A percentile compares a stretch with the other conserved stretches of the same genome.
Conservation (phyloP, 371 early-diverging fungal genomes). For the Lichtheimia ornata region DNA sequence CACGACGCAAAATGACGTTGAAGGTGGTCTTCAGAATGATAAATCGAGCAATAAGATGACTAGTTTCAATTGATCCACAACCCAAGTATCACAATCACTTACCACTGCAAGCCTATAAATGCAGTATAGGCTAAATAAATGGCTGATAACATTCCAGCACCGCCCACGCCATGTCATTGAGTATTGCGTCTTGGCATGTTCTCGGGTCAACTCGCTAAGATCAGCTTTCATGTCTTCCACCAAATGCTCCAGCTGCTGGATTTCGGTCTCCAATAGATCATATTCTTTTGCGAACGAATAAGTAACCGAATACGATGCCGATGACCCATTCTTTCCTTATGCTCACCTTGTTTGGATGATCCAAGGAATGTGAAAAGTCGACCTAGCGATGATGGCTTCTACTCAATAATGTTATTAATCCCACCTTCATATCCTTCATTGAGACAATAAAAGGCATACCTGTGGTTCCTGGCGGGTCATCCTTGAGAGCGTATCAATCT, state of each 20-base stretch:
- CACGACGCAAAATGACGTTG: conserved; percentile 77
- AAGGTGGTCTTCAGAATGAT: conserved; percentile 56
- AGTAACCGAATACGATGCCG: background rate
- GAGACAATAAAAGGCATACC: background rate
- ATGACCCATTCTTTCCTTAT: background rate
- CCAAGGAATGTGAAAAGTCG: conserved; percentile 4
- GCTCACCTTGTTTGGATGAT: conserved; percentile 5
- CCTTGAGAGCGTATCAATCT: conserved; percentile 7
- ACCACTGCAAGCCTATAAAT: conserved; percentile 83
- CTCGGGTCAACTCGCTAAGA: conserved; percentile 37
- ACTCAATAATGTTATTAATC: background rate
- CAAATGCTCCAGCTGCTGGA: conserved; percentile 34
- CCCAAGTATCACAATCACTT: conserved; percentile 11
- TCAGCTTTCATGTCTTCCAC: conserved; percentile 34
- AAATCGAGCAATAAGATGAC: background rate
- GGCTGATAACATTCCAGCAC: conserved; percentile 74
- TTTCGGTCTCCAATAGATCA: conserved; percentile 28
- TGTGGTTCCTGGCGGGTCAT: background rate
- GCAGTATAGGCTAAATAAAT: conserved; percentile 86
- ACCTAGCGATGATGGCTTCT: conserved; percentile 5
- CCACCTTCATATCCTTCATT: no score
- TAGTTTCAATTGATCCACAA: background rate
- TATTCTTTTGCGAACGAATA: conserved; percentile 11
- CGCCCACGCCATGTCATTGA: conserved; percentile 79
- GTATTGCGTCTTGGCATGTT: conserved; percentile 53